Conservation (phyloP, 768 basidiomycete genomes). For the Leucosporidium creatinivorum region DNA sequence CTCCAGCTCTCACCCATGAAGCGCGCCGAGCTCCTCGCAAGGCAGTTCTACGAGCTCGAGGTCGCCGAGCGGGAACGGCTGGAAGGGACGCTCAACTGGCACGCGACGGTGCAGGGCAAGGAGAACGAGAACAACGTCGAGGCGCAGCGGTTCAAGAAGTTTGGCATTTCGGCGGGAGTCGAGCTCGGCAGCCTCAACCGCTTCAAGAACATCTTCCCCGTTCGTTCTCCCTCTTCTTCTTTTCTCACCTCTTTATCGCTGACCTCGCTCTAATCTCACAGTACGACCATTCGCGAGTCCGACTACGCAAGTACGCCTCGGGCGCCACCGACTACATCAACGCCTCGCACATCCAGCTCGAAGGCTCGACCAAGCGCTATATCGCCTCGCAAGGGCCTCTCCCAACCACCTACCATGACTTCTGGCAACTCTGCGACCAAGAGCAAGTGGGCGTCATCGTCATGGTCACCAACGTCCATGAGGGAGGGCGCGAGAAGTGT, state of each 20-base stretch:
- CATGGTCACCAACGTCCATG: conserved; percentile 89
- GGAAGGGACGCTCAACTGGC: conserved; percentile 86
- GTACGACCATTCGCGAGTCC: conserved; percentile 77
- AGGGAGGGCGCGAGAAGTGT: conserved; percentile 82
- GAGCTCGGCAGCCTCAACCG: conserved; percentile 93
- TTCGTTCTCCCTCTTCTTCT: conserved; percentile 38
- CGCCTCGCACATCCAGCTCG: conserved; percentile 83
- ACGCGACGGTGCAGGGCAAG: conserved; percentile 44
- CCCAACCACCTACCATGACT: conserved; percentile 78
- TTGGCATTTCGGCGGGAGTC: conserved; percentile 88
- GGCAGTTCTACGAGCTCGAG: conserved; percentile 90
- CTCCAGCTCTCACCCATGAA: conserved; percentile 19
- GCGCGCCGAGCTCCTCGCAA: conserved; percentile 66
- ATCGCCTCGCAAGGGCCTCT: conserved; percentile 96
- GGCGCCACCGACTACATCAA: conserved; percentile 75
- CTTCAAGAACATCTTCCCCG: conserved; percentile 98
- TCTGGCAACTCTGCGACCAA: conserved; percentile 95
- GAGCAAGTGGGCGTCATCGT: conserved; percentile 91
- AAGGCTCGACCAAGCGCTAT: conserved; percentile 71
- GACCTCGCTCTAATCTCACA: neutral
- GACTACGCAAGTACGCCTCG: conserved; percentile 47
- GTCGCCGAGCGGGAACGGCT: conserved; percentile 80
- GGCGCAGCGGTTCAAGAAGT: conserved; percentile 51
- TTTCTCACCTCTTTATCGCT: neutral
- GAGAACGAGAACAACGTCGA: conserved; percentile 14